Evolutionary conservation across 192 early-diverging fungal genomes (phyloP), one percentile per base, ranked within the genome.

Genomic region (Podila verticillata): DNA sequence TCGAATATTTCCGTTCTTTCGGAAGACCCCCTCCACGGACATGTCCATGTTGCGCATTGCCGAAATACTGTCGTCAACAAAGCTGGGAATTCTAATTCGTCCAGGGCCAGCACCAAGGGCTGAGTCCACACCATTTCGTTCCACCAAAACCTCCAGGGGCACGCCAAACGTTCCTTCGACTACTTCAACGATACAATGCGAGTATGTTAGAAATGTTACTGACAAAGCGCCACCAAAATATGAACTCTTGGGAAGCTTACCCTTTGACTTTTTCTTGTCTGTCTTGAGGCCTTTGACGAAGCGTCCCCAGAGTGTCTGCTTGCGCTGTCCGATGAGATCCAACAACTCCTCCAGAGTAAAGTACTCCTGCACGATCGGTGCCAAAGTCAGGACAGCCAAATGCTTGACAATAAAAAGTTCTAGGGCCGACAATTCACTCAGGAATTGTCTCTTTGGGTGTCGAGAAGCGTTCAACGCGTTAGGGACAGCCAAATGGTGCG

Each of bases 1-100:
- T 68, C 95, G 82, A 72, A 99, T 97, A 72, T 99, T 99, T 8
- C 98, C 98, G 78, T 98, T 99, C 84, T 98, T 98, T 70, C 98
- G 84, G 87, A 99, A 99, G 12, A 98, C 94, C 8, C 98, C 98
- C 75, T 98, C 97, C 22, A 94, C 90, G 1, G 90, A 88, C 87
- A 99, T 86, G 73, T 80, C 92, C 86, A 90, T 93, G 57, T 87
- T 84, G 51, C 90, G 87, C 88, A 99, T 85, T 7, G 89, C 88
- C 19, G 85, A 83, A 65, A 98, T 91, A 61, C 92, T 91, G 65
- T 89, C 83, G 49, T 98, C 95, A 51, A 98, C 86, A 84, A 98
- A 92, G 79, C 89, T 85, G 26, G 98, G 97, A 51, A 99, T 89
- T 12, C 88, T 83, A 47, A 95, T 88, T 54, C 88, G 84, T 26